These are phyloP conservation scores for Yamadazyma jaroonii DNA, from an alignment of 1,139 yeast genomes.

Conservation along the genomic window DNA sequence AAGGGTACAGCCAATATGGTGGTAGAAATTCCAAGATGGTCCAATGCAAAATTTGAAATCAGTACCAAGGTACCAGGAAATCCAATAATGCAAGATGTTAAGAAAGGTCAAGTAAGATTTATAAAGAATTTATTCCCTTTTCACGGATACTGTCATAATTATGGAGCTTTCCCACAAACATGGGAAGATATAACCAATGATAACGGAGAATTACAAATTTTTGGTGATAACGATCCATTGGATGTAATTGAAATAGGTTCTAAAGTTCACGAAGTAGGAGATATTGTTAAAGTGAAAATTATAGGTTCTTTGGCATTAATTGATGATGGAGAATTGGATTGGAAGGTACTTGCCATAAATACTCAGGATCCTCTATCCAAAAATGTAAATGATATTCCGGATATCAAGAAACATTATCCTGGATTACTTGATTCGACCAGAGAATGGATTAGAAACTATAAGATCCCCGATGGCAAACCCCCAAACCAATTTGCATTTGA, in stretches of 20 bases:
- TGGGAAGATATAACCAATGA: constrained; percentile 82
- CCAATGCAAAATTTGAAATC: constrained; percentile 86
- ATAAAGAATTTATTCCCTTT: constrained; percentile 88
- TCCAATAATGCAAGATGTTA: constrained; percentile 84
- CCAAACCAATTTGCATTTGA: constrained; percentile 82
- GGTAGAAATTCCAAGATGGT: constrained; percentile 90
- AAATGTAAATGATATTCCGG: constrained; percentile 70
- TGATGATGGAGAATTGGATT: constrained; percentile 92
- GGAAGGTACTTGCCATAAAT: constrained; percentile 84
- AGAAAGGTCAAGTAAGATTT: constrained; percentile 79
- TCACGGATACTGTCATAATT: constrained; percentile 88
- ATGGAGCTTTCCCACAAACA: constrained; percentile 93
- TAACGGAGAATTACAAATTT: constrained; percentile 67
- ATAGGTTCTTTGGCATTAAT: constrained; percentile 83
- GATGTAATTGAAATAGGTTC: constrained; percentile 91
- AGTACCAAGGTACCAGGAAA: constrained; percentile 62
- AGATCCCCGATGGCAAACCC: constrained; percentile 89
- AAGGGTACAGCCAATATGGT: constrained; percentile 77
- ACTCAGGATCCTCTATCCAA: constrained; percentile 73
- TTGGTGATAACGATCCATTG: constrained; percentile 87
- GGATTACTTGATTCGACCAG: constrained; percentile 79
- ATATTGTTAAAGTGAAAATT: constrained; percentile 77
- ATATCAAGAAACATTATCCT: constrained; percentile 73
- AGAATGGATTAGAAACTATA: constrained; percentile 90
- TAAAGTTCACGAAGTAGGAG: constrained; percentile 67